Base-by-base conservation (phyloP, 768 basidiomycete genomes). In the Macrocybe gigantea region DNA sequence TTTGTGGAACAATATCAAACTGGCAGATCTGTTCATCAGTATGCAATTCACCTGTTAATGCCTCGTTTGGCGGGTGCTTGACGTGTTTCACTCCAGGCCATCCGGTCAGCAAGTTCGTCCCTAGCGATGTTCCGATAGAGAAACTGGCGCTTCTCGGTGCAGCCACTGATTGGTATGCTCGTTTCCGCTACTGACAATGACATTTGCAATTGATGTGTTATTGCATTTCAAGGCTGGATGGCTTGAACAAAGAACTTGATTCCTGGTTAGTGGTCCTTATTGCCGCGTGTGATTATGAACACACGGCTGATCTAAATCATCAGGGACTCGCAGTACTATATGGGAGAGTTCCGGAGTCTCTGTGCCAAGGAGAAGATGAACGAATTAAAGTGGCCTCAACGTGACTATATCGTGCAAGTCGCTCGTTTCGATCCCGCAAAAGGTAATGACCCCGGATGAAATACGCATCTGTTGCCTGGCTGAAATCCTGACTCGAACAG, bases 61-160 rank as follows among this genome's bases (percentile, higher is more conserved):
- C 14, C 6, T 13, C 12, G 10, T 12, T n/a, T 12, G 5, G 9
- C 13, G 29, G 49, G 5, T 42, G 33, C 14, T 35, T 2, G 13
- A 10, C 38, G 7, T 37, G 35, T 22, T 51, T 38, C 40, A 32
- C 33, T 50, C 33, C 41, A 78, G 80, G 75, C 63, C 93, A 96
- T 63, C 93, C 94, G 12, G 92, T 97, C 57, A 87, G 78, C 73
- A 91, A 89, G 65, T 97, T 97, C 58, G 92, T 96, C 8, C 94
- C 94, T 3, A 80, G 79, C 54, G 85, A 86, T 57, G 92, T 95
- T 5, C 84, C 84, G 9, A 67, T 71, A 8, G 75, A 83, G 61
- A 90, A 80, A 55, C 66, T 92, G 43, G 67, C 80, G 34, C 75
- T 92, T 32, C 72, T 92, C 45, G 87, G 88, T 60, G 89, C 89